These are phyloP conservation scores for Clohesyomyces aquaticus DNA, from an alignment of 495 filamentous ascomycete species.

Conservation along the genomic window DNA sequence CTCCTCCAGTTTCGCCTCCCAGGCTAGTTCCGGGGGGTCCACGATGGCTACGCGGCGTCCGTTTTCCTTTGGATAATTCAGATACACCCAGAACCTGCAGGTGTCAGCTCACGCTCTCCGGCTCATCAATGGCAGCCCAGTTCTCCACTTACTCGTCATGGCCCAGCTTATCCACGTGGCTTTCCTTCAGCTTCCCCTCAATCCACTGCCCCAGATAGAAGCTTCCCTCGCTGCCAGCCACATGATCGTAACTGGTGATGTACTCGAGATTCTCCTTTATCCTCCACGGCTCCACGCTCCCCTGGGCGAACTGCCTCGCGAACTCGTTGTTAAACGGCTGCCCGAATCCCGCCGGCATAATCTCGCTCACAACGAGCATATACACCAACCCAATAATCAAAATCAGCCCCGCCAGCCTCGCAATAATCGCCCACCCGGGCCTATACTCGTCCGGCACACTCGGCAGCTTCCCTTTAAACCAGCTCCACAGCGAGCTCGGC, in stretches of 20 bases:
- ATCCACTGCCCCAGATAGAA: conserved; percentile 80
- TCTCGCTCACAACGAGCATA: conserved; percentile 77
- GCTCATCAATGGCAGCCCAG: not conserved
- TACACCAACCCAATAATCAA: conserved; percentile 78
- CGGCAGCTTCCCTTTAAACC: conserved; percentile 32
- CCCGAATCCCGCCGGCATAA: conserved; percentile 62
- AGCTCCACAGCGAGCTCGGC: conserved; percentile 20
- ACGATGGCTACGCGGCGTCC: conserved; percentile 83
- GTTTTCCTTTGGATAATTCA: conserved; percentile 82
- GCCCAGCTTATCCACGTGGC: conserved; percentile 70
- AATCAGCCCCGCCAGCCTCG: conserved; percentile 72
- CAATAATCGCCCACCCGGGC: conserved; percentile 46
- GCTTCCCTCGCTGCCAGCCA: conserved; percentile 90
- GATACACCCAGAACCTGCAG: conserved; percentile 64
- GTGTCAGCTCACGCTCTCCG: conserved; percentile 7
- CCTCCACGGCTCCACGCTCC: conserved; percentile 63
- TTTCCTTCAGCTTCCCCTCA: conserved; percentile 68
- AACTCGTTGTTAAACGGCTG: conserved; percentile 66
- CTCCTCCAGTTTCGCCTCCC: conserved; percentile 89
- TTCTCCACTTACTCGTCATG: conserved; percentile 59
- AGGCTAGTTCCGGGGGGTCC: conserved; percentile 66
- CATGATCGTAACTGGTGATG: conserved; percentile 77
- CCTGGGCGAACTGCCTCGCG: conserved; percentile 71
- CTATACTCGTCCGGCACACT: conserved; percentile 45
- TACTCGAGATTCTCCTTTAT: conserved; percentile 73